phyloP scores from a whole-genome alignment of 306 rosid genomes.

The Psophocarpus tetragonolobus region DNA sequence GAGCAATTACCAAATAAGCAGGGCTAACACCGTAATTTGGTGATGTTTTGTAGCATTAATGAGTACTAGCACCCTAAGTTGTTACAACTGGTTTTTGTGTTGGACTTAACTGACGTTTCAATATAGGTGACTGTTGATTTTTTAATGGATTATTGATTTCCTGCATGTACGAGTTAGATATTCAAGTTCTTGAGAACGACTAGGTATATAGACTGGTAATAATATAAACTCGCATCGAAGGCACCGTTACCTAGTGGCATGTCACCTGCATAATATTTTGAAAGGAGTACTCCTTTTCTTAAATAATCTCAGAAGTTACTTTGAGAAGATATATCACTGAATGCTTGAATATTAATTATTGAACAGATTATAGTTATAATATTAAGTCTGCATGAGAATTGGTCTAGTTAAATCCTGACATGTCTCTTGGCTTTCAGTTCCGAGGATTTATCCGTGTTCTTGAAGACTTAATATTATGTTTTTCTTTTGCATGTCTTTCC shows the following conservation, averaged over 20 bases:
- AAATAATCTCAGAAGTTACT: not conserved
- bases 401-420: not conserved
- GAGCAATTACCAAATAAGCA: slow-evolving; percentile 39
- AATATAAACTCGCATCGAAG: not conserved
- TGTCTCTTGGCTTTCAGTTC: not conserved
- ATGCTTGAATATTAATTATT: not conserved
- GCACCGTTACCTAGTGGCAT: not conserved
- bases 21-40: slow-evolving; percentile 8
- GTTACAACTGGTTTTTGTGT: slow-evolving; percentile 8
- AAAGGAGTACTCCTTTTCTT: not conserved
- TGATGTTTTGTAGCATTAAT: slow-evolving; percentile 32
- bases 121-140: slow-evolving; percentile 30
- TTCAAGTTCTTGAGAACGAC: not conserved
- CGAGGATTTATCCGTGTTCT: not conserved
- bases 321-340: not conserved
- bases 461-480: not conserved
- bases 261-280: not conserved
- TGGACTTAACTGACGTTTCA: not conserved
- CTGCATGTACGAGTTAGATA: slow-evolving; percentile 20
- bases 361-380: not conserved
- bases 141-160: slow-evolving; percentile 33
- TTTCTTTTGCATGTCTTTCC: not conserved
- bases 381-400: not conserved
- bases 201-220: not conserved
- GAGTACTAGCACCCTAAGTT: slow-evolving; percentile 33